phyloP scores from a whole-genome alignment of 2,329 filamentous ascomycete species.

The Thyridium curvatum region DNA sequence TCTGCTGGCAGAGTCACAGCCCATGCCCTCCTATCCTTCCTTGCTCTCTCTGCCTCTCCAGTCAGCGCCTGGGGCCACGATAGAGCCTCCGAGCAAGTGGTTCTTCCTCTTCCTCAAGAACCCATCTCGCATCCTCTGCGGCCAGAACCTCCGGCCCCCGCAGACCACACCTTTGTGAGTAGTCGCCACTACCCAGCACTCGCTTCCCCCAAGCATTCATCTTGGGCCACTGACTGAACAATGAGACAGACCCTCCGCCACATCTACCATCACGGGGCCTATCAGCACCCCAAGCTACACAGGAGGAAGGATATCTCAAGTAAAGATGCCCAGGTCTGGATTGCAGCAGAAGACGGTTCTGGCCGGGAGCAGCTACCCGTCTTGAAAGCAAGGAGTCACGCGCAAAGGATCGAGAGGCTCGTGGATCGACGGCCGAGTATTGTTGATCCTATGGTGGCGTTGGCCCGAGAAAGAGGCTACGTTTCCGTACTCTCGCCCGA shows the following conservation, averaged over 20 bases:
- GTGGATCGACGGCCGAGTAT: conserved; percentile 69
- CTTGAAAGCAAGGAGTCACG: conserved; percentile 56
- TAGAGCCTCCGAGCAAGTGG: conserved; percentile 28
- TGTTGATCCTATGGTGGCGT: conserved; percentile 72
- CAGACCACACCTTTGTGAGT: conserved; percentile 50
- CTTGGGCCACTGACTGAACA: conserved; percentile 4
- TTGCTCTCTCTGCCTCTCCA: conserved; percentile 47
- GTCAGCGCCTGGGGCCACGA: conserved; percentile 21
- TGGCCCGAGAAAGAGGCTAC: conserved; percentile 62
- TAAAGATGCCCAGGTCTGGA: conserved; percentile 53
- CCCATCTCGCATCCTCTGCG: conserved; percentile 30
- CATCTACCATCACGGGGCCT: conserved; percentile 85
- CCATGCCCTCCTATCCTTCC: conserved; percentile 58
- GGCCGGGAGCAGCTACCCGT: conserved; percentile 42
- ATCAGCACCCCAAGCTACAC: conserved; percentile 72
- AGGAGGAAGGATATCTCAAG: conserved; percentile 63
- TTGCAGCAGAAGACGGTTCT: conserved; percentile 53
- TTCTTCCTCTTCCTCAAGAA: conserved; percentile 35
- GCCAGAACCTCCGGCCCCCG: conserved; percentile 38
- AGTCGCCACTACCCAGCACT: not conserved
- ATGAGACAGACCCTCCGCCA: conserved; percentile 63
- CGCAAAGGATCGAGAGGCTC: conserved; percentile 71
- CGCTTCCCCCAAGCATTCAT: not conserved
- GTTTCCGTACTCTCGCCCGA: conserved; percentile 62
- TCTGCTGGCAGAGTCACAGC: conserved; percentile 60